These are phyloP conservation scores for Clathrospora elynae DNA, from an alignment of 2,329 filamentous ascomycete genomes.

Conservation along the genomic window DNA sequence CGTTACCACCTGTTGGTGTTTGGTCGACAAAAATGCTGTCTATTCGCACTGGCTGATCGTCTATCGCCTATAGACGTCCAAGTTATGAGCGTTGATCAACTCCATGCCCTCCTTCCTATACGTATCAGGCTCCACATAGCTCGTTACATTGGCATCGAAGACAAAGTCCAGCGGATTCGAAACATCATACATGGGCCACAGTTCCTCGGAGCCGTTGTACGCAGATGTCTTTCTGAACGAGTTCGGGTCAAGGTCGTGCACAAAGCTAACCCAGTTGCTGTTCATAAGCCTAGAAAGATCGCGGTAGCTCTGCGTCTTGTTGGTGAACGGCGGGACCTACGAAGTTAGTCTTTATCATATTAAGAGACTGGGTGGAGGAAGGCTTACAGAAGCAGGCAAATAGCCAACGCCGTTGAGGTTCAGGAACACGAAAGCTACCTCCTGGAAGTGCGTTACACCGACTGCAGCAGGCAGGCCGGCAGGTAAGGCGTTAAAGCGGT, in stretches of 20 bases:
- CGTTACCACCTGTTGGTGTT: too few relatives aligned
- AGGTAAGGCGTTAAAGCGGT: constrained; percentile 64
- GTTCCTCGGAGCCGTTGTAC: constrained; percentile 28
- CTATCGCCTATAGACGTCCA: constrained; percentile 14
- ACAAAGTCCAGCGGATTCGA: constrained; percentile 50
- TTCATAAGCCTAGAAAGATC: constrained; percentile 53
- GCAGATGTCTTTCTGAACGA: constrained; percentile 25
- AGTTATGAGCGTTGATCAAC: constrained; percentile 46
- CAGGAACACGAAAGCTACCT: constrained; percentile 56
- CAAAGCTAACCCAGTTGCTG: constrained; percentile 53
- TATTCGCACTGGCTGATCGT: too few relatives aligned
- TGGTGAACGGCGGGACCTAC: constrained; percentile 36
- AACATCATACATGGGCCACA: constrained; percentile 51
- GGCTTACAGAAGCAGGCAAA: constrained; percentile 30
- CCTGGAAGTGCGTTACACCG: constrained; percentile 61
- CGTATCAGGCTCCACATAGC: constrained; percentile 51
- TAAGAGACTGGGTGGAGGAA: not conserved
- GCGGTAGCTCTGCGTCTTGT: constrained; percentile 46
- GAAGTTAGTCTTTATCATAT: not conserved
- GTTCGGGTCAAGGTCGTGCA: constrained; percentile 47
- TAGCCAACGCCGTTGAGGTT: constrained; percentile 54
- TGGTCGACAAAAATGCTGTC: too few relatives aligned
- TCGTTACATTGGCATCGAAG: constrained; percentile 54
- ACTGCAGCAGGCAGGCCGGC: constrained; percentile 51
- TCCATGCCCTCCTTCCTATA: constrained; percentile 53